These are phyloP conservation scores for Trichaptum fuscoviolaceum DNA, from an alignment of 768 basidiomycete species.

Conservation along the genomic window DNA sequence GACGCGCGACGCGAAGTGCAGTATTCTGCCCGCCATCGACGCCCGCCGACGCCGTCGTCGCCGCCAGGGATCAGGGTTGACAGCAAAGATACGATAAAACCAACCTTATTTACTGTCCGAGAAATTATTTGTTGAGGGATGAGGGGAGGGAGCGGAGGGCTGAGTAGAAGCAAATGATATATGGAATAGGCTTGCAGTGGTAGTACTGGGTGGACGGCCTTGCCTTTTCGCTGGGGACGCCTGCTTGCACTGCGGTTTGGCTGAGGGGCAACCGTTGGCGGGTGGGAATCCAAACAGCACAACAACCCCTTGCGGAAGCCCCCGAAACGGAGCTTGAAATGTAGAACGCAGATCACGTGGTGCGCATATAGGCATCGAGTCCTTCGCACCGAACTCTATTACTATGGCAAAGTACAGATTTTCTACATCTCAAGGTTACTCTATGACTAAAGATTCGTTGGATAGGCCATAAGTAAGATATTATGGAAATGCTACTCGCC, in stretches of 20 bases:
- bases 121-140: neutral
- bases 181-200: neutral
- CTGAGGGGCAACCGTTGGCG: neutral
- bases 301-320: neutral
- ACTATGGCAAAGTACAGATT: neutral
- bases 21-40: neutral
- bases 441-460: too few relatives aligned
- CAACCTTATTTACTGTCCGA: neutral
- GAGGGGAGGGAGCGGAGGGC: neutral
- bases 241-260: neutral
- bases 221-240: slow-evolving; percentile 1
- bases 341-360: neutral
- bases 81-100: neutral
- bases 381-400: neutral
- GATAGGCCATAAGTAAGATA: neutral
- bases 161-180: neutral
- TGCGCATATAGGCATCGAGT: neutral
- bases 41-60: neutral
- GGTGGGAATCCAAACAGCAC: neutral
- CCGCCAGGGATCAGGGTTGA: neutral
- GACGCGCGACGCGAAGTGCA: neutral
- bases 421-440: too few relatives aligned
- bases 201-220: neutral
- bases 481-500: neutral
- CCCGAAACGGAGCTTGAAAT: neutral